phyloP scores from a whole-genome alignment of 2,329 filamentous ascomycete species.

The Fusarium sp. region DNA sequence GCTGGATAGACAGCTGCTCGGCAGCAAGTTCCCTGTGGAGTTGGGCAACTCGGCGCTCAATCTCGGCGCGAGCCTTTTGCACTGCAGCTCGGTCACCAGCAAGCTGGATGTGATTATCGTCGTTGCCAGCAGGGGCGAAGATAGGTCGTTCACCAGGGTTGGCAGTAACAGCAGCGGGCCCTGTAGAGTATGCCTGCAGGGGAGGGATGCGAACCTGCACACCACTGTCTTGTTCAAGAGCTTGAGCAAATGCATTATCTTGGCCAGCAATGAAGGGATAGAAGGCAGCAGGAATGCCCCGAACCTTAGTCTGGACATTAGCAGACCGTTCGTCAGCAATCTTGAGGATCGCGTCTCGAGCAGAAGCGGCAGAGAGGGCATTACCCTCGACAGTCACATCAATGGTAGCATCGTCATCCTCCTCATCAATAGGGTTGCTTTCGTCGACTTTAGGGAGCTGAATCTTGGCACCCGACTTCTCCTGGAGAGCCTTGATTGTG shows the following conservation, averaged over 20 bases:
- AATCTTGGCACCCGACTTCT: constrained; percentile 88
- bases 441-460: constrained; percentile 87
- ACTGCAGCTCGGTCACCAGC: constrained; percentile 86
- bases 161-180: constrained; percentile 71
- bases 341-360: constrained; percentile 82
- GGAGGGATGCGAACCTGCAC: constrained; percentile 85
- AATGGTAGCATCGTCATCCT: constrained; percentile 85
- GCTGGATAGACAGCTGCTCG: constrained; percentile 83
- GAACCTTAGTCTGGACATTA: constrained; percentile 82
- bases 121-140: constrained; percentile 74
- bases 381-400: constrained; percentile 93
- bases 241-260: constrained; percentile 72
- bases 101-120: constrained; percentile 82
- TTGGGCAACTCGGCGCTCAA: constrained; percentile 81
- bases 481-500: constrained; percentile 89
- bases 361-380: constrained; percentile 84
- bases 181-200: constrained; percentile 78
- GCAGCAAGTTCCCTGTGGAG: constrained; percentile 79
- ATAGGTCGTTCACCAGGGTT: constrained; percentile 70
- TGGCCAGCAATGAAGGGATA: constrained; percentile 94
- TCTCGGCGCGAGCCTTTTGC: constrained; percentile 79
- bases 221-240: constrained; percentile 79
- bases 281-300: constrained; percentile 87
- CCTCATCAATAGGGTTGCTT: constrained; percentile 61
- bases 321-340: constrained; percentile 89